phyloP scores from a whole-genome alignment of 208 protist genomes.

The Porcisia deanei region DNA sequence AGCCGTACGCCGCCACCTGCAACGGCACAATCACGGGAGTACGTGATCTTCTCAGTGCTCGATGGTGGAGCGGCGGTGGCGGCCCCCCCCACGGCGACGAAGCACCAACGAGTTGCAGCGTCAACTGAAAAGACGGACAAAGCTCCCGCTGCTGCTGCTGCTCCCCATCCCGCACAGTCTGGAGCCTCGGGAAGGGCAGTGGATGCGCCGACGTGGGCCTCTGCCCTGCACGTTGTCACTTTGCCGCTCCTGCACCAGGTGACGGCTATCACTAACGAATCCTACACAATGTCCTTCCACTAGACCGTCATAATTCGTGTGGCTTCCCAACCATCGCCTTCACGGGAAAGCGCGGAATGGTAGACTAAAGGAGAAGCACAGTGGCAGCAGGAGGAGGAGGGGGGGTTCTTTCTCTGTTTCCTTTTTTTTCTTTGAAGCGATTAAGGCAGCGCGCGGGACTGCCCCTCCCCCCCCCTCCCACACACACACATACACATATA shows the following conservation, averaged over 20 bases:
- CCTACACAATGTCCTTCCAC: slow-evolving; percentile 17
- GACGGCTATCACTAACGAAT: slow-evolving; percentile 34
- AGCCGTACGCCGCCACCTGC: neutral
- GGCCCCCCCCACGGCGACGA: neutral
- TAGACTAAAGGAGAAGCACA: neutral
- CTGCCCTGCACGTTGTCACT: slow-evolving; percentile 44
- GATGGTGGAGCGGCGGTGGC: slow-evolving; percentile 1
- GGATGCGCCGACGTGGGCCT: slow-evolving; percentile 20
- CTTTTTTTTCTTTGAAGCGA: too few species aligned
- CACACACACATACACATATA: neutral
- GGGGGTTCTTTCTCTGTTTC: neutral
- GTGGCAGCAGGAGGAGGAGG: neutral
- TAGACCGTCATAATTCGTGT: neutral
- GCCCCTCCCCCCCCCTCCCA: too few species aligned
- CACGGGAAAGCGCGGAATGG: neutral
- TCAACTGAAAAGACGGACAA: neutral
- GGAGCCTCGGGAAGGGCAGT: neutral
- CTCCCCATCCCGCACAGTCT: neutral
- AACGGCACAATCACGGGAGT: slow-evolving; percentile 15
- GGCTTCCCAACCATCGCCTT: neutral
- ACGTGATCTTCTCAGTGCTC: slow-evolving; percentile 58
- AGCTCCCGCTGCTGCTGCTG: neutral
- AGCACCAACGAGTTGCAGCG: neutral
- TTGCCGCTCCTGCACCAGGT: slow-evolving; percentile 43
- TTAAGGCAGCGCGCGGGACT: too few species aligned